Base-by-base conservation (phyloP, 202 grass and related monocot genomes). In the Zizania palustris region DNA sequence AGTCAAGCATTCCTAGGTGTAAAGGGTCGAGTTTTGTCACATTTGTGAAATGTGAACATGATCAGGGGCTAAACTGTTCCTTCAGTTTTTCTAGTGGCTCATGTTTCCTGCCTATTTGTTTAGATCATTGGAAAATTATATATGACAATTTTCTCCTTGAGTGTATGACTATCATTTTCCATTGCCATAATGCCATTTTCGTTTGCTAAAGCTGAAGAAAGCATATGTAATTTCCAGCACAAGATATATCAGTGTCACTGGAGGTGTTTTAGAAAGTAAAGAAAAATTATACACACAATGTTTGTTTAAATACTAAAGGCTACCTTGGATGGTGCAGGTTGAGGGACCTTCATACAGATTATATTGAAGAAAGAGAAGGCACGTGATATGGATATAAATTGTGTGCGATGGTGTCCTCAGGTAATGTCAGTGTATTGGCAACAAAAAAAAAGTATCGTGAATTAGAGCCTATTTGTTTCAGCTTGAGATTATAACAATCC, bases 341-440 rank as follows among this genome's bases (percentile, higher is more conserved):
- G 87, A 92, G 71, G 87, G 65, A 66, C 80, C 91, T 41, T 87
- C 65, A 0, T 95, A 95, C 80, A 89, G 69, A 86, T 69, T 92
- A 59, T 90, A 49, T 76, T 95, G 58, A 98, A 90, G 78, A 98
- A 92, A 85, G 85, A 95, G 74, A 98, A 95, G 68, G 91, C 96
- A 3, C 96, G 95, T 92, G 89, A 85, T 44, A 98, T 98, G 96
- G 96, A 98, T 82, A 81, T 98, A 77, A 98, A 98, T 64, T 89
- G 74, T 60, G 89, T 98, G n/a, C 80, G 58, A 57, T 98, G 96
- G 96, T 90, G 90, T 85, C 91, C 92, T 56, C 93, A 95, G 96
- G 96, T 97, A 81, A 50, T 34, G 14, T 67, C 38, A 37, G 19
- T 42, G 12, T 70, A 60, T 45, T 60, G 43, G 8, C 49, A 62